Evolutionary conservation across 2,329 filamentous ascomycete genomes (phyloP).

Genomic region (Ceratocystis lukuohia): DNA sequence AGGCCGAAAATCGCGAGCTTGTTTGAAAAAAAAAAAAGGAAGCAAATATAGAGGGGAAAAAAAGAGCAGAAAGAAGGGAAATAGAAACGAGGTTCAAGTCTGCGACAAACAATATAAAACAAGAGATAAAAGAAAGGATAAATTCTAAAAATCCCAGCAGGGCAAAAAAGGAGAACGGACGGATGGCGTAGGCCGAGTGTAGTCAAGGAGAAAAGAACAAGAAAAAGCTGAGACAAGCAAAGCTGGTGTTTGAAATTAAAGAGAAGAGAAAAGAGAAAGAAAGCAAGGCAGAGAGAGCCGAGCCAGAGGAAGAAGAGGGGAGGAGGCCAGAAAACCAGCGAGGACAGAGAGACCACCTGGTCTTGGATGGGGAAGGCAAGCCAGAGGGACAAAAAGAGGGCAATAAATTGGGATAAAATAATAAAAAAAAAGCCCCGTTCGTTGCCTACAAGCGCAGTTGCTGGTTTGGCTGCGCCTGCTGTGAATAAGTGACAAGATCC

Average conservation of each 20-base stretch:
- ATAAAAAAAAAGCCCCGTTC: not conserved
- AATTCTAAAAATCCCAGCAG: constrained; percentile 21
- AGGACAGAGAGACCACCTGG: not conserved
- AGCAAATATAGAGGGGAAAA: constrained; percentile 21
- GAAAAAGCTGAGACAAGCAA: not conserved
- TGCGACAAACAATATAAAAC: not conserved
- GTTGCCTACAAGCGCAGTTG: not conserved
- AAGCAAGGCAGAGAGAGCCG: not conserved
- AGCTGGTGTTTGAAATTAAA: not conserved
- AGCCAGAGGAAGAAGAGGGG: not conserved
- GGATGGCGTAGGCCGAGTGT: not conserved
- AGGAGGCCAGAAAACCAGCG: not conserved
- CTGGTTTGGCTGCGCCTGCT: not conserved
- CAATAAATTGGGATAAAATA: not conserved
- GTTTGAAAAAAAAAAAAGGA: not conserved
- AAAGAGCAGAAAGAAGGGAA: not conserved
- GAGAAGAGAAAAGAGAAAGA: not conserved
- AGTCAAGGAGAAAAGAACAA: not conserved
- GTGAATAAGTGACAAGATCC: not conserved
- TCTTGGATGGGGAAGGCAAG: too few species aligned
- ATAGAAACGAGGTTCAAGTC: not conserved
- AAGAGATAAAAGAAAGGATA: constrained; percentile 2
- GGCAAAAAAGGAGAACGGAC: not conserved
- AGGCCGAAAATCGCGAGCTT: constrained; percentile 7
- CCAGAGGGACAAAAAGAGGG: not conserved